phyloP scores from a whole-genome alignment of 495 filamentous ascomycete species.

The Tirmania nivea region DNA sequence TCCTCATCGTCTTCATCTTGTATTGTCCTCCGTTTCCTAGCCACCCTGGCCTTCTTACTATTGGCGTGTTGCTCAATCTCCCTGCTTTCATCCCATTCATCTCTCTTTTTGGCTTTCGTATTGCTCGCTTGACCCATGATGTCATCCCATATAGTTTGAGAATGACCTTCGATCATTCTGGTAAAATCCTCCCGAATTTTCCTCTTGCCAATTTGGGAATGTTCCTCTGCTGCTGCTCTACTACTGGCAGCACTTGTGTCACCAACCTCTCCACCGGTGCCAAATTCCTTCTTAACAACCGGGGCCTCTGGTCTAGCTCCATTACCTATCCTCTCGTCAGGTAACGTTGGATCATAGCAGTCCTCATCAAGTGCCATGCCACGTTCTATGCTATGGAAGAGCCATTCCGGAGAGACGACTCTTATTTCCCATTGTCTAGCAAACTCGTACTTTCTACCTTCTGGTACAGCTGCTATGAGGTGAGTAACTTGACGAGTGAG shows the following conservation, averaged over 20 bases:
- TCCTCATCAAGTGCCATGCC: constrained; percentile 85
- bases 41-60: neutral
- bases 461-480: constrained; percentile 54
- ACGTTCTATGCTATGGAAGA: constrained; percentile 60
- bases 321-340: constrained; percentile 44
- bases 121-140: constrained; percentile 39
- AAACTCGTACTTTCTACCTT: constrained; percentile 72
- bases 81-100: constrained; percentile 19
- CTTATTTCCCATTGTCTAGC: constrained; percentile 59
- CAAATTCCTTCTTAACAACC: constrained; percentile 13
- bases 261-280: constrained; percentile 22
- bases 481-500: constrained; percentile 71
- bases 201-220: constrained; percentile 24
- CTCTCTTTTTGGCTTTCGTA: constrained; percentile 20
- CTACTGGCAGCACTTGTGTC: constrained; percentile 12
- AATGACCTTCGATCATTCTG: constrained; percentile 54
- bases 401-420: constrained; percentile 64
- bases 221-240: constrained; percentile 12
- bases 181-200: constrained; percentile 69
- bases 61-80: constrained; percentile 9
- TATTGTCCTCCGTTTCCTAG: constrained; percentile 2
- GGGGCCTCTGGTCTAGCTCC: constrained; percentile 46
- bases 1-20: neutral
- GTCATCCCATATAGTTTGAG: constrained; percentile 66
- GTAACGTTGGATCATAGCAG: constrained; percentile 52